A percentile compares a stretch with the other conserved stretches of the same genome.
Conservation (phyloP, 225 moss, liverwort and hornwort genomes). For the Thuidium tamariscinum region DNA sequence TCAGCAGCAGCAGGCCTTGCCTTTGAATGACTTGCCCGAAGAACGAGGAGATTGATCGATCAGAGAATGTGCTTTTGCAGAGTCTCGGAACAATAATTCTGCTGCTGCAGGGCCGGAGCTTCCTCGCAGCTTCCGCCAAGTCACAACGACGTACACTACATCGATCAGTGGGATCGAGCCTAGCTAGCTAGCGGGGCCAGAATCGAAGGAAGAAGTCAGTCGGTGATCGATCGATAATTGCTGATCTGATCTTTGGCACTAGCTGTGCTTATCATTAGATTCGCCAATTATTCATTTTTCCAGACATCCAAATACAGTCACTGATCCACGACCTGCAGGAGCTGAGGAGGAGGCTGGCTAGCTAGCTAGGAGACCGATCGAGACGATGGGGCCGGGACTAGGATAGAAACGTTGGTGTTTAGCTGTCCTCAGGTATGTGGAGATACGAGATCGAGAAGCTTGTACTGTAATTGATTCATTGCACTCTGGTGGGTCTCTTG, state of each 20-base stretch:
- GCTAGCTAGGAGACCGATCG: neutral
- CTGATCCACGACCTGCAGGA: neutral
- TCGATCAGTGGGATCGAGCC: too few species aligned
- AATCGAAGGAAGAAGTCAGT: neutral
- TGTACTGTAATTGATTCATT: neutral
- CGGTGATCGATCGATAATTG: neutral
- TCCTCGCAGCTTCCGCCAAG: neutral
- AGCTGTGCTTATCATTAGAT: neutral
- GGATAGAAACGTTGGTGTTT: neutral
- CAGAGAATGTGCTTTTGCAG: conserved; percentile 2
- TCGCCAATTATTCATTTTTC: neutral
- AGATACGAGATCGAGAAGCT: neutral
- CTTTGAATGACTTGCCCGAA: neutral
- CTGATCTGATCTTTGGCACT: neutral
- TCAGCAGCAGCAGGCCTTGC: neutral
- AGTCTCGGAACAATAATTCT: neutral
- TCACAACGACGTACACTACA: too few species aligned
- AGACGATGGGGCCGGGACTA: neutral
- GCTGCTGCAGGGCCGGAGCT: neutral
- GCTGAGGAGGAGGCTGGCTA: too few species aligned
- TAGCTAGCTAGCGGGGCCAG: neutral
- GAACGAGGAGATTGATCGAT: neutral
- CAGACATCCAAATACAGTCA: neutral
- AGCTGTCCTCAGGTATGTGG: neutral
- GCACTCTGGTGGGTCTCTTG: neutral